Base-by-base conservation (phyloP, 2,329 filamentous ascomycete species). In the Lasiodiplodia theobromae region DNA sequence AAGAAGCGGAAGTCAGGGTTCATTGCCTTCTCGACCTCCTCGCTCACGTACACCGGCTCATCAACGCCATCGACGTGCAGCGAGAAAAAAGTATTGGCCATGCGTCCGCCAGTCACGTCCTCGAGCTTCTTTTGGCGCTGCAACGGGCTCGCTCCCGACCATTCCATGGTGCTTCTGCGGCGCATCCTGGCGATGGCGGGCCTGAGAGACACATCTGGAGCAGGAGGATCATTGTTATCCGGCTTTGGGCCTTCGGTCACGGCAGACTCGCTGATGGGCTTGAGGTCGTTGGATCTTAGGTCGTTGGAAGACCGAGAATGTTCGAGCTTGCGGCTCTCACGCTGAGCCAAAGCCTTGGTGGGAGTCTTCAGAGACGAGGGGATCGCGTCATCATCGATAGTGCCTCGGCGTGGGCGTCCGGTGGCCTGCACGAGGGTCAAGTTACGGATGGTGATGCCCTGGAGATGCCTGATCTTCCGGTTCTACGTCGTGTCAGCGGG, bases 1-100 rank as follows among this genome's bases (percentile, higher is more conserved):
- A 97, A 96, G 77, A 92, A 91, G 53, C 88, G 89, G 77, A 97
- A 98, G 74, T 91, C 93, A 71, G 96, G 96, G 78, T 97, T 97
- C 78, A 93, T 94, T n/a, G 92, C 89, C 74, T 89, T 89, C 73
- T 91, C 87, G 34, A 90, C 87, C 25, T 91, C 85, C 80, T 98
- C 95, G 75, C 94, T 97, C 74, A 97, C 88, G 78, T 97, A 97
- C n/a, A 97, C 82, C 0, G 95, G 94, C 18, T 93, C 90, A 28
- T 58, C 40, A 60, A 25, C 34, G 65, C 37, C n/a, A 44, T 56
- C 53, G 47, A 90, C 87, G 78, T 97, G 94, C 64, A 97, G 77
- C 2, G 93, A 92, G 79, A 97, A 96, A 85, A 97, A 97, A 18
- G 91, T 89, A 80, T 97, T 92, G n/a, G 91, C 93, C 80, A 96